Evolutionary conservation across 495 filamentous ascomycete species (phyloP).

Genomic region (Margaritispora aquatica): DNA sequence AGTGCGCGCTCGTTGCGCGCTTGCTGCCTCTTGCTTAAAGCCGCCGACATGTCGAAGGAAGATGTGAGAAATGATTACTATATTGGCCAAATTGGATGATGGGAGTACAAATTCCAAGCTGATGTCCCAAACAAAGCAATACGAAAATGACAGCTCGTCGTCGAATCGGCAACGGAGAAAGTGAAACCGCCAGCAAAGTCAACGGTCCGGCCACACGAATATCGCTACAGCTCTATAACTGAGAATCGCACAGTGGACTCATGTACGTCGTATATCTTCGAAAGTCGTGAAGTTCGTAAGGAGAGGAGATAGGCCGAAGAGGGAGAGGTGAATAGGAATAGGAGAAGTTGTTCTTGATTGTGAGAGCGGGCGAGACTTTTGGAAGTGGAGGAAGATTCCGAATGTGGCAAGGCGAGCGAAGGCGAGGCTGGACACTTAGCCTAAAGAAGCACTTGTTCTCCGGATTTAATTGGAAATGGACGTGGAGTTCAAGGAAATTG

Average conservation of each 20-base stretch:
- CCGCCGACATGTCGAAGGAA: conserved; percentile 37
- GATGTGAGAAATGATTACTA: not conserved
- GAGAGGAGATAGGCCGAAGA: not conserved
- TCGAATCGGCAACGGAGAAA: not conserved
- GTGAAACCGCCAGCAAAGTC: not conserved
- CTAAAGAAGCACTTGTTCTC: not conserved
- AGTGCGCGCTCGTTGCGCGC: conserved; percentile 90
- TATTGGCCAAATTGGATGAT: not conserved
- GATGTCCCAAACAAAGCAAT: not conserved
- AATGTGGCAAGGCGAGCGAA: not conserved
- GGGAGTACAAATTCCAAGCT: not conserved
- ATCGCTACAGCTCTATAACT: not conserved
- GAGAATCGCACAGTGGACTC: not conserved
- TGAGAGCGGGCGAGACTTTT: not conserved
- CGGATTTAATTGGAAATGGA: not conserved
- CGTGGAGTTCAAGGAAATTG: no score
- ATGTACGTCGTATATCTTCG: not conserved
- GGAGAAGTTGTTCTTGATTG: not conserved
- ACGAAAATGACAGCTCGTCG: no score
- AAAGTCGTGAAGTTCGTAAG: not conserved
- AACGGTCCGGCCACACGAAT: not conserved
- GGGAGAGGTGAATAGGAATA: not conserved
- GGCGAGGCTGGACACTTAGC: not conserved
- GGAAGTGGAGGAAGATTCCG: not conserved
- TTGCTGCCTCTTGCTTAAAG: conserved; percentile 86